Conservation (phyloP, 2,329 filamentous ascomycete genomes). For the Penicillium sp. region DNA sequence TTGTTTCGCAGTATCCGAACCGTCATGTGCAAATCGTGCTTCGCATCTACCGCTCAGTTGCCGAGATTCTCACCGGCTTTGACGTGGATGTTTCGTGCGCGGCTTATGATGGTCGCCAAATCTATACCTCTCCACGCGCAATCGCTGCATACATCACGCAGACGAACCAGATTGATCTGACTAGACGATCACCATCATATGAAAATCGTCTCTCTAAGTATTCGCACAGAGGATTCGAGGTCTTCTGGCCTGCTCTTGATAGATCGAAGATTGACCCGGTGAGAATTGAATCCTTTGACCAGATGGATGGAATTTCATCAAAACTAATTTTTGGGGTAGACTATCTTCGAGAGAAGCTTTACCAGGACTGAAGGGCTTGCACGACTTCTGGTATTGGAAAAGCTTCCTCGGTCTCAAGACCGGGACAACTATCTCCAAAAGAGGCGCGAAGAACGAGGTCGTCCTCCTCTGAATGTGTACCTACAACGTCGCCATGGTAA, state of each 20-base stretch:
- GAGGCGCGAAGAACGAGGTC: conserved; percentile 68
- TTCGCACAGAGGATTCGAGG: conserved; percentile 78
- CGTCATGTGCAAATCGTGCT: conserved; percentile 84
- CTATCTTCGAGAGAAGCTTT: conserved; percentile 82
- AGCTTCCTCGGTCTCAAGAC: conserved; percentile 66
- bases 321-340: conserved; percentile 35
- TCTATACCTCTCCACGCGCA: conserved; percentile 75
- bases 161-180: conserved; percentile 75
- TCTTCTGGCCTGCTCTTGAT: conserved; percentile 74
- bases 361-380: conserved; percentile 72
- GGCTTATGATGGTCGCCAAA: conserved; percentile 76
- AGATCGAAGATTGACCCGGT: conserved; percentile 71
- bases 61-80: conserved; percentile 83
- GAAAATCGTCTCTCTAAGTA: conserved; percentile 86
- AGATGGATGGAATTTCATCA: too few relatives aligned
- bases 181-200: conserved; percentile 77
- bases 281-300: background rate
- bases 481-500: conserved; percentile 37
- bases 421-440: conserved; percentile 69
- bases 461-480: conserved; percentile 55
- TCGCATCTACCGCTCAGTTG: conserved; percentile 77
- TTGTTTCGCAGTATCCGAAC: conserved; percentile 78
- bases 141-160: conserved; percentile 78
- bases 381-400: conserved; percentile 74
- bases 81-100: conserved; percentile 82